These are phyloP conservation scores for Aureobasidium lini DNA, from an alignment of 2,329 filamentous ascomycete species.

Conservation along the genomic window DNA sequence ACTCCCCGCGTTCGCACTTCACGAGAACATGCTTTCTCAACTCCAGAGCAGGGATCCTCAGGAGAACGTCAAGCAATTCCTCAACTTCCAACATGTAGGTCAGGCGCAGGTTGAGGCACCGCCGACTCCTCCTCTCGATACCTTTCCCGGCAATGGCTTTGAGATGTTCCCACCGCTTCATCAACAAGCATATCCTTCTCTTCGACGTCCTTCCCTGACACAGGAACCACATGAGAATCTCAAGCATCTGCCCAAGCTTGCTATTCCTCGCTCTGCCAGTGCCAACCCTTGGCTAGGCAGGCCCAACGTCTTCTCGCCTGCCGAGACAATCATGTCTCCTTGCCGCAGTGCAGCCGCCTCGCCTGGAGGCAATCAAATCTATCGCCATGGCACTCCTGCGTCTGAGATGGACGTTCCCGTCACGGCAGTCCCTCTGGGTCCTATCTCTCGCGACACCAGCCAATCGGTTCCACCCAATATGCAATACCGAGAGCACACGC, in stretches of 20 bases:
- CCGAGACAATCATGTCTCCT: constrained; percentile 32
- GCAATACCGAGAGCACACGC: constrained; percentile 55
- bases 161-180: constrained; percentile 49
- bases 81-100: constrained; percentile 68
- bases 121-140: constrained; percentile 53
- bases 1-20: constrained; percentile 57
- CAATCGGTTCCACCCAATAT: constrained; percentile 93
- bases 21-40: constrained; percentile 63
- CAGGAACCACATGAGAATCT: constrained; percentile 45
- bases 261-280: constrained; percentile 43
- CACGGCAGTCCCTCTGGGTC: constrained; percentile 62
- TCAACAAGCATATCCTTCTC: constrained; percentile 25
- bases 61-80: constrained; percentile 87
- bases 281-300: constrained; percentile 30
- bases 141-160: constrained; percentile 28
- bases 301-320: constrained; percentile 17
- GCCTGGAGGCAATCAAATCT: constrained; percentile 47
- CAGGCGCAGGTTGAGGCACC: constrained; percentile 46
- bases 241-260: constrained; percentile 48
- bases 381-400: constrained; percentile 77
- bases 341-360: constrained; percentile 40
- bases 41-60: constrained; percentile 72
- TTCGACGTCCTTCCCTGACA: constrained; percentile 33
- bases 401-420: constrained; percentile 86
- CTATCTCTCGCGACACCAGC: constrained; percentile 68